Percentiles rank a stretch among this genome's conserved stretches.
These are phyloP conservation scores for Exophiala alcalophila DNA, from an alignment of 2,329 filamentous ascomycete genomes.

Conservation along the genomic window DNA sequence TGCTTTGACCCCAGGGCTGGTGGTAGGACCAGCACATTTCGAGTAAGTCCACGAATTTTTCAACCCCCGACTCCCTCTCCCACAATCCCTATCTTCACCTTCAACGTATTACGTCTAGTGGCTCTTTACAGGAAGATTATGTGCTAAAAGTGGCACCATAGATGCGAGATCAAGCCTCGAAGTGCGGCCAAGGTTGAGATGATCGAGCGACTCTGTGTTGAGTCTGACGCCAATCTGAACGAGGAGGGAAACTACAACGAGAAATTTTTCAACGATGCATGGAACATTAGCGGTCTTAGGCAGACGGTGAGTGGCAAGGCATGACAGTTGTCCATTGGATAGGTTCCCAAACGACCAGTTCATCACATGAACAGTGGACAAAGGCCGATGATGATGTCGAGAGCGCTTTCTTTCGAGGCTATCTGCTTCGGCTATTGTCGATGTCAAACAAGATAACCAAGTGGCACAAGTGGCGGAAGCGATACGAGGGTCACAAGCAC, in stretches of 20 bases:
- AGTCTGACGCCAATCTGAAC: conserved; percentile 3
- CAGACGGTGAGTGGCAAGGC: not conserved
- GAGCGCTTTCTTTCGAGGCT: not conserved
- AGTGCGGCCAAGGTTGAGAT: conserved; percentile 6
- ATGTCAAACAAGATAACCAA: too few species aligned
- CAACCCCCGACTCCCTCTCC: not conserved
- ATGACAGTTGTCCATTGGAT: not conserved
- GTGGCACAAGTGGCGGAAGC: too few species aligned
- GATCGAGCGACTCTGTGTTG: conserved; percentile 3
- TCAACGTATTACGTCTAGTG: too few species aligned
- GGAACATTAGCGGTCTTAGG: too few species aligned
- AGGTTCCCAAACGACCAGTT: not conserved
- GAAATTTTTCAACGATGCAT: too few species aligned
- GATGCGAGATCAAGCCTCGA: conserved; percentile 5
- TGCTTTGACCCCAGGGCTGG: conserved; percentile 43
- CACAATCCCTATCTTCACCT: too few species aligned
- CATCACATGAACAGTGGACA: not conserved
- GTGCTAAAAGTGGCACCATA: not conserved
- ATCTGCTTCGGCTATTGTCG: not conserved
- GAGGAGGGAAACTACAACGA: conserved; percentile 1
- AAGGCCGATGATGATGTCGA: not conserved
- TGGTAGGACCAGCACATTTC: conserved; percentile 22
- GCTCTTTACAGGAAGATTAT: not conserved
- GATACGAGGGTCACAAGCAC: too few species aligned
- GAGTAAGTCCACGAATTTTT: not conserved